These are phyloP conservation scores for Saccharomycopsis phalli DNA, from an alignment of 1,139 yeast genomes.

Conservation along the genomic window DNA sequence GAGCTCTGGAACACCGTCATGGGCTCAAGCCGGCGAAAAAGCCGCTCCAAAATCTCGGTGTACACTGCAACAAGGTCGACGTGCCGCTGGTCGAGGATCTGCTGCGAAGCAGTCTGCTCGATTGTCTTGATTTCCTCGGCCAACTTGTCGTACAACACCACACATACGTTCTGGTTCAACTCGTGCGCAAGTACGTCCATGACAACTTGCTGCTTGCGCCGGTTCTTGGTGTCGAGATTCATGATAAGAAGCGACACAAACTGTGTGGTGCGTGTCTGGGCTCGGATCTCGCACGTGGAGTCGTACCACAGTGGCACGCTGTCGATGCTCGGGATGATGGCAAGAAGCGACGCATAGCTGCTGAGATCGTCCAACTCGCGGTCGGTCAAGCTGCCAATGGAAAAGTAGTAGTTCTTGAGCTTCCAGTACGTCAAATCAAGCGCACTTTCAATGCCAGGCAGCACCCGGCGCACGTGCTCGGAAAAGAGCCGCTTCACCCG, in stretches of 20 bases:
- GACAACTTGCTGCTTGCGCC: constrained; percentile 3
- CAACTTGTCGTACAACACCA: constrained; percentile 4
- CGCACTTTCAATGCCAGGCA: constrained; percentile 8
- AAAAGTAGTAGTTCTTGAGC: constrained; percentile 1
- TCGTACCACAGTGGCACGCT: constrained; percentile 4
- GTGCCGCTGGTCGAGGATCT: no score
- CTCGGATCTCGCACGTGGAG: background rate
- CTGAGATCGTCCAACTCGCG: constrained; percentile 1
- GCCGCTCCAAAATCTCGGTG: constrained; percentile 11
- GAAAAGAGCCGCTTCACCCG: constrained; percentile 6
- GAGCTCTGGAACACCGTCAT: constrained; percentile 9
- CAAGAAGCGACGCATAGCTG: constrained; percentile 5
- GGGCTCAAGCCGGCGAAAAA: constrained; percentile 3
- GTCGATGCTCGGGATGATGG: constrained; percentile 4
- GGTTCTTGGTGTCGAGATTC: background rate
- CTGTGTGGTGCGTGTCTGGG: background rate
- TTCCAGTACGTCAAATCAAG: constrained; percentile 1
- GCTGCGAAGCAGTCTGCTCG: background rate
- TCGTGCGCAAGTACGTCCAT: constrained; percentile 5
- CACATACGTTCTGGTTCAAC: constrained; percentile 3
- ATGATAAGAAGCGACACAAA: constrained; percentile 2
- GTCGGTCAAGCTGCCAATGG: background rate
- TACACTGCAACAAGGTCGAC: no score
- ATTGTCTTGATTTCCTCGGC: constrained; percentile 1
- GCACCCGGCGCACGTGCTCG: background rate